Percentiles rank a stretch among this genome's conserved stretches.
phyloP scores from a whole-genome alignment of 768 basidiomycete genomes.

The Brasilioporus rufonigricans region DNA sequence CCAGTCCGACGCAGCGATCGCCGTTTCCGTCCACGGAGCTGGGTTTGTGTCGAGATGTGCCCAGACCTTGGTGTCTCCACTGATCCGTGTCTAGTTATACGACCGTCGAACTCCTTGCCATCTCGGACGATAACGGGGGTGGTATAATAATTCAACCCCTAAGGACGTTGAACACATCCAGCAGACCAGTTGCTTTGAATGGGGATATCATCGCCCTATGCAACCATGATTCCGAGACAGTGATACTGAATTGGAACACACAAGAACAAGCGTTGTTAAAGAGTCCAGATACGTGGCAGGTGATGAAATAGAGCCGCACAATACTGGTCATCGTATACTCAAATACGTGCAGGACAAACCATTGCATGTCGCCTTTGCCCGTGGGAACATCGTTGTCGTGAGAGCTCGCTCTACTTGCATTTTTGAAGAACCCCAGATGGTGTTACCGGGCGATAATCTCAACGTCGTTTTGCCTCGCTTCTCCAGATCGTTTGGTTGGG shows the following conservation, averaged over 20 bases:
- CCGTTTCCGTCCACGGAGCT: slow-evolving; percentile 45
- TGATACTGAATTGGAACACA: slow-evolving; percentile 55
- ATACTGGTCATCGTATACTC: slow-evolving; percentile 8
- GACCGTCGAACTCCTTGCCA: slow-evolving; percentile 31
- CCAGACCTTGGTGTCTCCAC: slow-evolving; percentile 1
- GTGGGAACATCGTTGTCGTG: slow-evolving; percentile 51
- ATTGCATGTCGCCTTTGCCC: slow-evolving; percentile 49
- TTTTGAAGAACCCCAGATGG: slow-evolving; percentile 48
- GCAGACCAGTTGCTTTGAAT: slow-evolving; percentile 46
- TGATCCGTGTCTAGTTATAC: slow-evolving; percentile 18
- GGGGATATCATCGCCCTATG: slow-evolving; percentile 55
- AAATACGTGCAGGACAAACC: slow-evolving; percentile 42
- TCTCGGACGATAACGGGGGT: slow-evolving; percentile 7
- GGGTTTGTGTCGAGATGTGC: slow-evolving; percentile 38
- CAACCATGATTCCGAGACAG: slow-evolving; percentile 49
- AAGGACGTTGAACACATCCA: slow-evolving; percentile 37
- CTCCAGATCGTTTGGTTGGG: slow-evolving; percentile 62
- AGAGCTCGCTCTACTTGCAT: slow-evolving; percentile 57
- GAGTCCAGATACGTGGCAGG: slow-evolving; percentile 35
- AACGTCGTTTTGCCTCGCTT: slow-evolving; percentile 31
- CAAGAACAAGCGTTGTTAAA: slow-evolving; percentile 46
- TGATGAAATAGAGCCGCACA: slow-evolving; percentile 14
- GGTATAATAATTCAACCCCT: slow-evolving; percentile 31
- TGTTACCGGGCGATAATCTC: slow-evolving; percentile 12
- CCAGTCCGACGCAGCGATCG: slow-evolving; percentile 46